Evolutionary conservation across 768 basidiomycete genomes (phyloP), one percentile per base, ranked within the genome.

Genomic region (Serendipita sp.): DNA sequence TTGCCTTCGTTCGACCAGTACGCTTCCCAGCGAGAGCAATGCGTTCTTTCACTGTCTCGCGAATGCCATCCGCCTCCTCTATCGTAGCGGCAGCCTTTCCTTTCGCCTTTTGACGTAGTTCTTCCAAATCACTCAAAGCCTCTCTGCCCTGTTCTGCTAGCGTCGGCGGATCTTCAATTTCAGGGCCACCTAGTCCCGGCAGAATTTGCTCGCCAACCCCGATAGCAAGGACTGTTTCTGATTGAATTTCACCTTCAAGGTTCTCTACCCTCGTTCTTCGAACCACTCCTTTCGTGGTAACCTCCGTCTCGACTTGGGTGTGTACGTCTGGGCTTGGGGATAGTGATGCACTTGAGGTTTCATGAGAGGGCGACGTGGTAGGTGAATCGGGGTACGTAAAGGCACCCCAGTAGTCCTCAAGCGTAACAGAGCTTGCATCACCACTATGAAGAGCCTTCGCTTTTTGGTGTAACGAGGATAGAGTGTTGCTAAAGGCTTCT

Each of bases 171-270:
- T 63, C 34, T 3, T 63, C 63, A 23, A 52, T 63, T 30, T 71
- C 63, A 36, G 71, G 67, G 8, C 70, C 70, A 4, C 69, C 72
- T 32, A 69, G 69, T 5, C 68, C 70, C 2, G 69, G 70, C 30
- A 73, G 66, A n/a, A 73, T 64, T 63, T 73, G 72, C 38, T 69
- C 66, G 3, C 68, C 70, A 15, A 73, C 60, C 18, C 72, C 72
- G 10, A 73, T 56, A 16, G 72, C 71, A 13, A 73, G 64, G 1
- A 67, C 65, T 16, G 68, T 69, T 65, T 70, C 70, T 18, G 47
- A 16, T 15, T 65, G 47, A 23, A 13, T 10, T 28, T 58, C 23
- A 64, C 28, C 3, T 35, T 36, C 16, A 2, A 38, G 16, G 23
- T 67, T 46, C 13, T 70, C 62, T 2, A 64, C 64, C 15, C 66